phyloP scores from a whole-genome alignment of 306 rosid species.

The Cyamopsis tetragonoloba region DNA sequence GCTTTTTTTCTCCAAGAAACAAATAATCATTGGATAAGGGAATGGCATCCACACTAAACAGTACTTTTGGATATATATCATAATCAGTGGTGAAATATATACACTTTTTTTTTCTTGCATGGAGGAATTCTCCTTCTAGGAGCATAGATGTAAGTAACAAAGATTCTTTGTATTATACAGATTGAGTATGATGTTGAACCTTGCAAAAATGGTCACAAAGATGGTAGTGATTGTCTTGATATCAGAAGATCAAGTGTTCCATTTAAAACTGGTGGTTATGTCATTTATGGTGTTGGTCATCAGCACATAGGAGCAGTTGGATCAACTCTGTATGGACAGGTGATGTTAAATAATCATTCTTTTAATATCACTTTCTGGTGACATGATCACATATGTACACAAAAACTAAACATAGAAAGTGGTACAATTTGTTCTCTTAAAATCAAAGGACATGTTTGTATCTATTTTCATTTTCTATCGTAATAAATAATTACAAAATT shows the following conservation, averaged over 20 bases:
- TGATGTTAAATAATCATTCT: background rate
- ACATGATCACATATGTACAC: background rate
- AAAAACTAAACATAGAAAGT: background rate
- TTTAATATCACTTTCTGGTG: background rate
- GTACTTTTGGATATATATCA: background rate
- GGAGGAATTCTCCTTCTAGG: background rate
- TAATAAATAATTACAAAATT: too few species aligned
- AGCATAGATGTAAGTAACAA: background rate
- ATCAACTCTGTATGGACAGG: constrained; percentile 62
- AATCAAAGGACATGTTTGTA: too few species aligned
- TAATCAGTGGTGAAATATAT: background rate
- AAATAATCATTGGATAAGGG: background rate
- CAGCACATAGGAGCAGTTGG: constrained; percentile 62
- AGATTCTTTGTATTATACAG: constrained; percentile 32
- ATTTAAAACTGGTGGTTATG: constrained; percentile 48
- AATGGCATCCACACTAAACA: background rate
- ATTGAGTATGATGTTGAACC: constrained; percentile 55
- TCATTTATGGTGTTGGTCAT: constrained; percentile 70
- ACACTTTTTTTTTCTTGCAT: background rate
- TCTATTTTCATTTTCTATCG: too few species aligned
- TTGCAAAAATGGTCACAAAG: constrained; percentile 27
- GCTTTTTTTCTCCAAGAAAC: background rate
- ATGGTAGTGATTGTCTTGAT: constrained; percentile 35
- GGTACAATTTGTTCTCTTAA: background rate
- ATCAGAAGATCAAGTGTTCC: constrained; percentile 32